A percentile compares a stretch with the other conserved stretches of the same genome.
Evolutionary conservation across 768 basidiomycete genomes (phyloP).

Genomic region (Dentipellis sp.): DNA sequence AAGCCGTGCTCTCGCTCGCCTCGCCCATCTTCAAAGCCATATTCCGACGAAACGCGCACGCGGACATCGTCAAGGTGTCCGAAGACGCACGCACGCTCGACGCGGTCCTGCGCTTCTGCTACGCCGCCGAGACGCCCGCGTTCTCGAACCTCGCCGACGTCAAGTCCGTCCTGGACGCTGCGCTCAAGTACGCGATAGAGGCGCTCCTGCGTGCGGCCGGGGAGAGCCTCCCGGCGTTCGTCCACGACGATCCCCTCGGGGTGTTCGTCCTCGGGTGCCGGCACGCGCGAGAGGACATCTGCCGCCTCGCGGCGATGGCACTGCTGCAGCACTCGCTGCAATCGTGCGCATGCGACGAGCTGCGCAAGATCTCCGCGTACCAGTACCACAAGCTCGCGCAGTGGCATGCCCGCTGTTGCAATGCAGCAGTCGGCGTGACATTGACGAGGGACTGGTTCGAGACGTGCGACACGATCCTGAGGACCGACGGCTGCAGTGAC

Average conservation of each 20-base stretch:
- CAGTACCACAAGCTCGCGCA: conserved; percentile 1
- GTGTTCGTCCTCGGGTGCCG: conserved; percentile 4
- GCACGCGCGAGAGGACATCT: background rate
- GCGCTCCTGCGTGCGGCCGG: background rate
- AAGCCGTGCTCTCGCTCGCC: conserved; percentile 21
- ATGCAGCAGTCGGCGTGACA: background rate
- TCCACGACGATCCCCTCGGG: conserved; percentile 7
- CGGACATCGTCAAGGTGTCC: background rate
- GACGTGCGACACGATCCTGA: background rate
- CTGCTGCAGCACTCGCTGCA: background rate
- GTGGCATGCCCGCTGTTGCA: background rate
- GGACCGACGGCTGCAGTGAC: too few relatives aligned
- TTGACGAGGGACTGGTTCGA: background rate
- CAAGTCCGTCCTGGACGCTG: conserved; percentile 2
- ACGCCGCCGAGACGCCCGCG: background rate
- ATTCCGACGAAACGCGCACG: conserved; percentile 18
- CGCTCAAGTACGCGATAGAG: conserved; percentile 7
- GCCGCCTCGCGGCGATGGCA: background rate
- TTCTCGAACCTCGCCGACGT: background rate
- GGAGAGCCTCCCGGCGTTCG: background rate
- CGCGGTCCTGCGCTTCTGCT: conserved; percentile 5
- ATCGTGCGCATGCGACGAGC: background rate
- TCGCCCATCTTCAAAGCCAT: conserved; percentile 13
- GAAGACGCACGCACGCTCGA: conserved; percentile 3
- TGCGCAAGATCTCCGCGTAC: conserved; percentile 1